Evolutionary conservation across 495 filamentous ascomycete species (phyloP), one percentile per base, ranked within the genome.

Genomic region (Neurospora sp.): DNA sequence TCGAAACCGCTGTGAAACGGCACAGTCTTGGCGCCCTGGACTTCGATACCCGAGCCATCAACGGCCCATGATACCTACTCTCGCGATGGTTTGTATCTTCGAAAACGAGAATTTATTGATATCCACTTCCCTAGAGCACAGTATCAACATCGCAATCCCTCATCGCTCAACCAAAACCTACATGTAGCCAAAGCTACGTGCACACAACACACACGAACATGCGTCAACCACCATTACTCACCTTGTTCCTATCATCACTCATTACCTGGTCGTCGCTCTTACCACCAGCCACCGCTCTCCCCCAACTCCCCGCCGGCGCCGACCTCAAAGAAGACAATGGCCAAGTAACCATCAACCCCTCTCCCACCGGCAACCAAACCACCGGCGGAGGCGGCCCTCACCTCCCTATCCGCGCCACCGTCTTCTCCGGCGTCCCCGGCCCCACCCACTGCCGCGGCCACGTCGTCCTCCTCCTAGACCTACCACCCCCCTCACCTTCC

Each of bases 401-500:
- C 10, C 72, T 83, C 4, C 75, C 81, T 41, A 82, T 83, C 76
- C 75, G 76, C 0, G 81, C 79, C 2, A 74, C 79, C 23, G 74
- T 85, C 70, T 83, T 83, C 75, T 78, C 78, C n/a, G 77, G 79
- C 5, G 71, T 79, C n/a, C 82, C 80, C 0, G 82, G 82, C 1
- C 81, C 82, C 1, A 81, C 78, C 20, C 69, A 75, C 48, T 84
- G 83, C 54, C 81, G 82, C 66, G 83, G 83, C 9, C 71, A 37
- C 42, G 74, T 78, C 23, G 73, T 84, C 59, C 42, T 77, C 38
- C 71, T 70, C 37, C 37, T 38, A 38, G 37, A 38, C 37, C 37
- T 38, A 38, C 37, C 37, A 38, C 6, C 37, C 6, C 6, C 37
- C 6, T 38, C 37, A 38, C 37, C 37, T 38, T 38, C 37, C 6